Base-by-base conservation (phyloP, 768 basidiomycete genomes). In the Termitomyces sp. region DNA sequence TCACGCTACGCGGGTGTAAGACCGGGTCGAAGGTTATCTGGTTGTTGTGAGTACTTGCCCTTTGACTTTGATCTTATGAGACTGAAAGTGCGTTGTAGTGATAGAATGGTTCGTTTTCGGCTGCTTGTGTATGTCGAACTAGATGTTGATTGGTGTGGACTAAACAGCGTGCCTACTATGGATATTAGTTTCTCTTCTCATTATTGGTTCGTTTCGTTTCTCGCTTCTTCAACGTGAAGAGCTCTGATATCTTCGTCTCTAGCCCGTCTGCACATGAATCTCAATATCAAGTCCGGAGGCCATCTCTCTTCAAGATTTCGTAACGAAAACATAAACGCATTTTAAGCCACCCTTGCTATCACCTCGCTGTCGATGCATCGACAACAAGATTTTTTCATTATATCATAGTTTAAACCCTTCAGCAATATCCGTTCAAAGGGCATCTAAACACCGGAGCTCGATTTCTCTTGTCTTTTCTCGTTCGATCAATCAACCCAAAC, bases 11-110 rank as follows among this genome's bases (percentile, higher is more conserved):
- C 37, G 91, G 91, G 21, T 92, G 90, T 67, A 93, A 93, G 77
- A 91, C 91, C 1, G 91, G 91, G 28, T 92, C 91, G 1, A 91
- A 91, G 67, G 89, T 93, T 65, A 92, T 93, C 66, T 94, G 91
- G 91, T 78, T 94, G 47, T 94, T 94, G 77, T 81, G 65, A 52
- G 75, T 75, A 23, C 23, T 40, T 34, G 16, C 16, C 16, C 35
- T 6, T 37, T 37, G 35, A 37, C 16, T 37, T 17, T 17, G 35
- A 17, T 6, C 7, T 37, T 1, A 17, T 17, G 5, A 37, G 35
- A 5, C 35, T 37, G 35, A 37, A 17, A 16, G 14, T 6, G 1
- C 3, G 10, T 37, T 37, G 11, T 37, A 37, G 35, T 37, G 35
- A 37, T 17, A 16, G 35, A 17, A 37, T 51, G 50, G 50, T 51